Conservation (phyloP, 2,329 filamentous ascomycete species). For the Pseudofabraea citricarpa region DNA sequence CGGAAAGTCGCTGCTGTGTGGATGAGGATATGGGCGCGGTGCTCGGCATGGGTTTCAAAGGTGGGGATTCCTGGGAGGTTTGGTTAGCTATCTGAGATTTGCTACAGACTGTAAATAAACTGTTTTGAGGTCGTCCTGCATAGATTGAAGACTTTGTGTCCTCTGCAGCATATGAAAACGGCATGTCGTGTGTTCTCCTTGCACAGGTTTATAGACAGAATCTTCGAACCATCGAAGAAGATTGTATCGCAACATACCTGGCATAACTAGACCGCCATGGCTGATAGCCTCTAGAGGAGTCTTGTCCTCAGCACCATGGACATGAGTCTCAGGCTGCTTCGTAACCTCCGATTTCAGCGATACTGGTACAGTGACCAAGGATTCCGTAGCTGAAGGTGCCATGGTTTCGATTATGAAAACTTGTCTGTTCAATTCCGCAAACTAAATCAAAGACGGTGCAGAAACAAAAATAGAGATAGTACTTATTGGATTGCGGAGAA, state of each 20-base stretch:
- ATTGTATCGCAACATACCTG: slow-evolving; percentile 20
- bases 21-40: slow-evolving; percentile 59
- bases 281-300: slow-evolving; percentile 28
- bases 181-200: neutral
- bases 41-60: slow-evolving; percentile 46
- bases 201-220: neutral
- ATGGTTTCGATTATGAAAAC: no score
- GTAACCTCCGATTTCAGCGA: neutral
- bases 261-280: slow-evolving; percentile 22
- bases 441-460: no score
- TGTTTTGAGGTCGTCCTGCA: no score
- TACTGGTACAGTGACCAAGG: neutral
- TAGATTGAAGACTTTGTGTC: no score
- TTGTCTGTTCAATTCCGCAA: no score
- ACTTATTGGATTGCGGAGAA: no score
- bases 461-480: no score
- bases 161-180: no score
- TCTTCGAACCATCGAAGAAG: neutral
- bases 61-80: slow-evolving; percentile 44
- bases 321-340: slow-evolving; percentile 14
- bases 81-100: neutral
- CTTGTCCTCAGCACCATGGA: slow-evolving; percentile 23
- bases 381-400: slow-evolving; percentile 13
- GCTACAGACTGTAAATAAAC: neutral
- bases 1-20: slow-evolving; percentile 68